Evolutionary conservation across 306 rosid species (phyloP).

Genomic region (Cicer yamashitae): DNA sequence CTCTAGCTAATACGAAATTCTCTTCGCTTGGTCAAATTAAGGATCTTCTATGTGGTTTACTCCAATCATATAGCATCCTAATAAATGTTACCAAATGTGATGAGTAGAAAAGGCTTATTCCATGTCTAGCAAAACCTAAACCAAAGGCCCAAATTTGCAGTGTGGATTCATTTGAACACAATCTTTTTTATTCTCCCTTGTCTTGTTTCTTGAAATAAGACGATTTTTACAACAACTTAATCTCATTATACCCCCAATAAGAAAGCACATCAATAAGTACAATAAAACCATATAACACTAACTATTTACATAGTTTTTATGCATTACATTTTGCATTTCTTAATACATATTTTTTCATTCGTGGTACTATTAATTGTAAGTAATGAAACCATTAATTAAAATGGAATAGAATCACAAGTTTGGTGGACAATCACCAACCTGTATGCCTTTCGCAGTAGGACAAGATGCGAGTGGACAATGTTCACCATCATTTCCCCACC

Average conservation of each 20-base stretch:
- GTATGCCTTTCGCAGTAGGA: constrained; percentile 76
- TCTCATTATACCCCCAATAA: background rate
- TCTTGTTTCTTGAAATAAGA: background rate
- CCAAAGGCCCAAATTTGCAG: background rate
- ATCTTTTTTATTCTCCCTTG: background rate
- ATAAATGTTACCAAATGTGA: background rate
- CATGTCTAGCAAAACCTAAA: background rate
- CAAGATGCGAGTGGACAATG: constrained; percentile 73
- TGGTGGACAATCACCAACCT: constrained; percentile 60
- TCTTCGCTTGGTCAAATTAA: too few relatives aligned
- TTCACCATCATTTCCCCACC: constrained; percentile 86
- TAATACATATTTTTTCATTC: background rate
- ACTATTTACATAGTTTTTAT: constrained; percentile 19
- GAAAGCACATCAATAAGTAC: background rate
- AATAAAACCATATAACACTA: background rate
- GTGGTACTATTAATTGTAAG: background rate
- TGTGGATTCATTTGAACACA: background rate
- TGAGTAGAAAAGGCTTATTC: background rate
- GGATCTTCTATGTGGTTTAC: too few relatives aligned
- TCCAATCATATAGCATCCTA: too few relatives aligned
- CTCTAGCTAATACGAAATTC: too few relatives aligned
- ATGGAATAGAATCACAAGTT: constrained; percentile 27
- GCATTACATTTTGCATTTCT: constrained; percentile 28
- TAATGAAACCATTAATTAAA: constrained; percentile 18
- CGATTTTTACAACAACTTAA: background rate